A percentile compares a stretch with the other conserved stretches of the same genome.
These are phyloP conservation scores for Boletus rex-veris DNA, from an alignment of 768 basidiomycete species.

Conservation along the genomic window DNA sequence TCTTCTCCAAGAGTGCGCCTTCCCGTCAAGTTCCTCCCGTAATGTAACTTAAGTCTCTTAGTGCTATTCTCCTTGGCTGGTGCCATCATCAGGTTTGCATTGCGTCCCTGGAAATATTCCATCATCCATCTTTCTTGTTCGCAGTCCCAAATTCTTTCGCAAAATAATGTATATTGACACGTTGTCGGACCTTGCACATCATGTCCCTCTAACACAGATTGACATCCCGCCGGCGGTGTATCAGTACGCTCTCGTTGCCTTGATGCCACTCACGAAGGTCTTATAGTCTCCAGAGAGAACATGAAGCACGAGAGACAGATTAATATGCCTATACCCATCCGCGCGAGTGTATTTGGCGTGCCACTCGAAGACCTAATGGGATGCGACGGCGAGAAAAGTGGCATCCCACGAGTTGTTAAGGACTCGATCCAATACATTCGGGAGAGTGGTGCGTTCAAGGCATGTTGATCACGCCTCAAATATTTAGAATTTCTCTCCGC, in stretches of 20 bases:
- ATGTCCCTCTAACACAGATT: conserved; percentile 84
- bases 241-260: conserved; percentile 48
- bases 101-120: neutral
- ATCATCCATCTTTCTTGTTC: neutral
- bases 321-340: conserved; percentile 55
- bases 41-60: conserved; percentile 29
- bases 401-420: conserved; percentile 75
- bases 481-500: neutral
- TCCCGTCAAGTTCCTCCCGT: neutral
- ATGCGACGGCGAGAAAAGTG: conserved; percentile 74
- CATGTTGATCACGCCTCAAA: neutral
- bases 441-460: conserved; percentile 41
- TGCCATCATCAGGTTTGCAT: conserved; percentile 73
- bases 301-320: conserved; percentile 70
- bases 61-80: conserved; percentile 89
- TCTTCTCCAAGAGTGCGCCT: conserved; percentile 78
- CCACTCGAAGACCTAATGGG: conserved; percentile 84
- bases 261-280: neutral
- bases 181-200: conserved; percentile 69
- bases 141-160: conserved; percentile 84
- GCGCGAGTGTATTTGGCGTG: conserved; percentile 72
- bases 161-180: conserved; percentile 77
- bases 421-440: conserved; percentile 73
- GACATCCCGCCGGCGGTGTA: conserved; percentile 82
- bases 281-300: conserved; percentile 58